These are phyloP conservation scores for Cutaneotrichosporon mucoides DNA, from an alignment of 1,284 basidiomycete species.

Conservation along the genomic window DNA sequence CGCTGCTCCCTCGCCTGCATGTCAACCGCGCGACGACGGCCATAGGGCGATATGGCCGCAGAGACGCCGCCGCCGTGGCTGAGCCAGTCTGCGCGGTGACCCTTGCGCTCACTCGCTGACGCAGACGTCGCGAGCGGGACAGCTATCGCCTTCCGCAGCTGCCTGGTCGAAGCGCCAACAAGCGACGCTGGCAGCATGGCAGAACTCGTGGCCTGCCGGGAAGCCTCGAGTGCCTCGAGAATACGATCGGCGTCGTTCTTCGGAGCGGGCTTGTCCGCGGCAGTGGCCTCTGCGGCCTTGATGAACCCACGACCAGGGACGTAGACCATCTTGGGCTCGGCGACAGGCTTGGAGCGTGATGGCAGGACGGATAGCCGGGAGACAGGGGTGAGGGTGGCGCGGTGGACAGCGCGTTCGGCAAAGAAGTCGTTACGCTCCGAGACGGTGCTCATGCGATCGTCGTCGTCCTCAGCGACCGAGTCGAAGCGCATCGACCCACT, in stretches of 20 bases:
- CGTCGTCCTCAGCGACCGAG: slow-evolving; percentile 16
- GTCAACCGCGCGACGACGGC: slow-evolving; percentile 37
- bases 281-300: slow-evolving; percentile 32
- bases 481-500: slow-evolving; percentile 12
- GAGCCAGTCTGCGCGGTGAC: slow-evolving; percentile 15
- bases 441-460: slow-evolving; percentile 27
- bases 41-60: slow-evolving; percentile 47
- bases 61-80: slow-evolving; percentile 28
- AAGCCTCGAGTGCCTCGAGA: slow-evolving; percentile 42
- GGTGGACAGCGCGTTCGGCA: not conserved
- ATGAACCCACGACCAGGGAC: slow-evolving; percentile 41
- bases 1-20: slow-evolving; percentile 28
- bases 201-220: slow-evolving; percentile 21
- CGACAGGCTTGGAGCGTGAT: not conserved
- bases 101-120: slow-evolving; percentile 27
- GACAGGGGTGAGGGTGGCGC: not conserved
- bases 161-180: slow-evolving; percentile 39
- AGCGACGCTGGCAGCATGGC: slow-evolving; percentile 22
- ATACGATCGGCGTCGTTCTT: slow-evolving; percentile 48
- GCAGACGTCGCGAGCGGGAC: slow-evolving; percentile 42
- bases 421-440: slow-evolving; percentile 3
- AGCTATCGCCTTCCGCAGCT: slow-evolving; percentile 39
- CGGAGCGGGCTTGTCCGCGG: slow-evolving; percentile 25
- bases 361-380: slow-evolving; percentile 5
- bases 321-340: slow-evolving; percentile 34